phyloP scores from a whole-genome alignment of 1,284 basidiomycete genomes.

The Austroboletus niveus region DNA sequence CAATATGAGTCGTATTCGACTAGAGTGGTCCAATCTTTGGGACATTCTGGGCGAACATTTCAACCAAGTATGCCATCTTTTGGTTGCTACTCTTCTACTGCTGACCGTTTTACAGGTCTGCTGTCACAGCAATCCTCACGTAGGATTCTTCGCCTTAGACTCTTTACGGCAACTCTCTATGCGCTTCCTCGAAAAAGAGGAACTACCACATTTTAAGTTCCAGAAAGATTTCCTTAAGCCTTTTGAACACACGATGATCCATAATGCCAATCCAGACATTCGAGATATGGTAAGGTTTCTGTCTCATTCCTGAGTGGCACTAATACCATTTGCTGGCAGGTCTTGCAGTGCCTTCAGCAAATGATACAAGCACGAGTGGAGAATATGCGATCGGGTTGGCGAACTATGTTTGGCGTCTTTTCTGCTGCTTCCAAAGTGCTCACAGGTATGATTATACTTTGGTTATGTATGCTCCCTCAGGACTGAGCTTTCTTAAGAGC shows the following conservation, averaged over 20 bases:
- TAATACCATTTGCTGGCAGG: conserved; percentile 43
- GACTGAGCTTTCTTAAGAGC: conserved; percentile 51
- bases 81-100: not conserved
- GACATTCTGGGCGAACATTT: conserved; percentile 98
- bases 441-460: conserved; percentile 56
- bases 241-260: conserved; percentile 97
- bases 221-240: conserved; percentile 99
- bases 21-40: conserved; percentile 99
- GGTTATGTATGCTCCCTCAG: not conserved
- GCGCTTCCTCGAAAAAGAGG: conserved; percentile 99
- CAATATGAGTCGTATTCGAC: conserved; percentile 97
- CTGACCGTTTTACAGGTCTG: conserved; percentile 66
- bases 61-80: conserved; percentile 71
- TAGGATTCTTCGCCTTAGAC: conserved; percentile 96
- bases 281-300: conserved; percentile 83
- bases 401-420: conserved; percentile 99
- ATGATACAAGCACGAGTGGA: conserved; percentile 96
- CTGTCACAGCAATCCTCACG: conserved; percentile 96
- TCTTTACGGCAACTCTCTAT: conserved; percentile 97
- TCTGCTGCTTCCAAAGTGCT: conserved; percentile 94
- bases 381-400: conserved; percentile 98
- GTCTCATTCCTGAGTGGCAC: conserved; percentile 10
- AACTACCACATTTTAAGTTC: conserved; percentile 97
- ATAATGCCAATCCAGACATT: conserved; percentile 93
- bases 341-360: conserved; percentile 96